A percentile compares a stretch with the other conserved stretches of the same genome.
Evolutionary conservation across 805 yeast genomes (phyloP).

Genomic region (Zygotorulaspora sp.): DNA sequence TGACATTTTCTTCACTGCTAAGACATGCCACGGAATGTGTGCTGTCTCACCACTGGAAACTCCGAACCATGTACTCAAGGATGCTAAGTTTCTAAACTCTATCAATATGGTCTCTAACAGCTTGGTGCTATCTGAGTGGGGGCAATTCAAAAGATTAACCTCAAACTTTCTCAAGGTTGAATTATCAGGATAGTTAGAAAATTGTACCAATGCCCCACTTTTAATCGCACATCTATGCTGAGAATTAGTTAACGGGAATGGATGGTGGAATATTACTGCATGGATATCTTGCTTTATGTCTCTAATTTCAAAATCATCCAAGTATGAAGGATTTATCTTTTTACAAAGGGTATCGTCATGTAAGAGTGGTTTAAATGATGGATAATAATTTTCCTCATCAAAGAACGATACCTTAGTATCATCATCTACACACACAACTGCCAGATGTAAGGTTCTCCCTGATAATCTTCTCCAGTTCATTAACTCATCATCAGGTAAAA

Average conservation of each 20-base stretch:
- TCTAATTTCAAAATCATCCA: constrained; percentile 38
- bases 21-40: constrained; percentile 68
- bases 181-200: constrained; percentile 21
- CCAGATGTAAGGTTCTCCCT: constrained; percentile 52
- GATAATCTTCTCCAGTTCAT: constrained; percentile 75
- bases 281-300: constrained; percentile 49
- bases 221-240: constrained; percentile 66
- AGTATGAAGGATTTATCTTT: constrained; percentile 12
- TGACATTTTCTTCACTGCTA: constrained; percentile 60
- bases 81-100: constrained; percentile 58
- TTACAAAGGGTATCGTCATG: constrained; percentile 23
- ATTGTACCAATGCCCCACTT: constrained; percentile 60
- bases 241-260: constrained; percentile 65
- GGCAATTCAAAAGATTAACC: constrained; percentile 67
- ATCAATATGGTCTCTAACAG: constrained; percentile 51
- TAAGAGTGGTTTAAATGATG: constrained; percentile 35
- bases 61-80: constrained; percentile 38
- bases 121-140: constrained; percentile 55
- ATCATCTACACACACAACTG: constrained; percentile 65
- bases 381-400: constrained; percentile 33
- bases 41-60: constrained; percentile 35
- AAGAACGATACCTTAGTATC: constrained; percentile 45
- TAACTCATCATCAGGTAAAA: constrained; percentile 76
- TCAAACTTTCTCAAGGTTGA: constrained; percentile 45
- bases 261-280: constrained; percentile 54